phyloP scores from a whole-genome alignment of 2,329 filamentous ascomycete genomes.

The Polytolypa hystricis region DNA sequence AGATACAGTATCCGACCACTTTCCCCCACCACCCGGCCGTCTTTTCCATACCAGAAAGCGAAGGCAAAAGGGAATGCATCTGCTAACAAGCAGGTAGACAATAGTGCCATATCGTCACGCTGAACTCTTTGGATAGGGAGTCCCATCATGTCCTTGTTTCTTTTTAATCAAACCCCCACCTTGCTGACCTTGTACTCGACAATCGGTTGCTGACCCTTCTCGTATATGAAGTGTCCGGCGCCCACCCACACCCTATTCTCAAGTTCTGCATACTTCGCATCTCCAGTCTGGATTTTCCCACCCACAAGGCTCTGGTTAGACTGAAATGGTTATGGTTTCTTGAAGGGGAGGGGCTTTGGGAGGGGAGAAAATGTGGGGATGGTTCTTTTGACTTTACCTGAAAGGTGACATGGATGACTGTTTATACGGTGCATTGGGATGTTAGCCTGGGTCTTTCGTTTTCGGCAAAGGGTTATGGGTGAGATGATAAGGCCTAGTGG shows the following conservation, averaged over 20 bases:
- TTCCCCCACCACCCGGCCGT: no score
- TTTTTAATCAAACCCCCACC: slow-evolving; percentile 17
- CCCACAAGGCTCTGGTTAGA: no score
- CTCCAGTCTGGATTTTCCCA: slow-evolving; percentile 30
- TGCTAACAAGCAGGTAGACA: no score
- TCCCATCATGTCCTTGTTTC: no score
- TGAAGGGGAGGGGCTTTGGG: not conserved
- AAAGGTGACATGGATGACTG: slow-evolving; percentile 28
- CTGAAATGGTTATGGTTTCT: no score
- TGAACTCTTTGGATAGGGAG: no score
- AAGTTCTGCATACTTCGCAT: slow-evolving; percentile 30
- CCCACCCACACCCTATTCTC: slow-evolving; percentile 32
- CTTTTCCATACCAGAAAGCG: no score
- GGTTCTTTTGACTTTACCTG: no score
- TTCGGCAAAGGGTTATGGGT: not conserved
- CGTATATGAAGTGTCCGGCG: slow-evolving; percentile 29
- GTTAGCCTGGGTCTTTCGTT: not conserved
- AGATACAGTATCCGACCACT: no score
- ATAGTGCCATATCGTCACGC: no score
- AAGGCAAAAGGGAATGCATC: no score
- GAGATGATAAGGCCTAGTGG: not conserved
- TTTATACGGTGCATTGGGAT: not conserved
- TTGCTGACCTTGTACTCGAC: slow-evolving; percentile 35
- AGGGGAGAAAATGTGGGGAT: no score
- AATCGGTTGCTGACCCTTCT: slow-evolving; percentile 25